These are phyloP conservation scores for Starmerella cellae DNA, from an alignment of 805 yeast genomes.

Conservation along the genomic window DNA sequence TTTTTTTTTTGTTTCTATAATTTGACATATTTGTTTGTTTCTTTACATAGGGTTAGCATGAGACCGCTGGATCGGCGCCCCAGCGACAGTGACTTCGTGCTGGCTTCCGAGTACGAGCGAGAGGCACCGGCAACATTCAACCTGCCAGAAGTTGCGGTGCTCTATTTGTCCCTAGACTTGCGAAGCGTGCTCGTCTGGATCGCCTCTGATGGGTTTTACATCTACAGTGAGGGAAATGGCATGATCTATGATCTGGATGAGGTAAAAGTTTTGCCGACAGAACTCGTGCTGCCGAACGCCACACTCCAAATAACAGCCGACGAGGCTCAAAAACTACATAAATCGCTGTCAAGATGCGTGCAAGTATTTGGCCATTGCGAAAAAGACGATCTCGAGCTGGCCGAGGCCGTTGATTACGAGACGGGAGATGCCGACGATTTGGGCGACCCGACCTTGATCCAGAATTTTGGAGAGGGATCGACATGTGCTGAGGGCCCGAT, in stretches of 20 bases:
- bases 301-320: background rate
- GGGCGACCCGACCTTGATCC: conserved; percentile 8
- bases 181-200: conserved; percentile 17
- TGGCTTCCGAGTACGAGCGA: conserved; percentile 24
- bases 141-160: conserved; percentile 26
- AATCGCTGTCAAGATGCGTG: conserved; percentile 7
- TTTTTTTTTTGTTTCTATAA: too few species aligned
- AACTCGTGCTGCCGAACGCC: background rate
- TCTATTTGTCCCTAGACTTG: conserved; percentile 12
- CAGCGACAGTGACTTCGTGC: conserved; percentile 19
- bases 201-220: conserved; percentile 20
- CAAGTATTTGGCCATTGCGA: background rate
- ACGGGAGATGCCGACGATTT: conserved; percentile 17
- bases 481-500: conserved; percentile 4
- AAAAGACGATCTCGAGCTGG: conserved; percentile 9
- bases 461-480: conserved; percentile 6
- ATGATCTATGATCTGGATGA: conserved; percentile 3
- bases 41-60: conserved; percentile 2
- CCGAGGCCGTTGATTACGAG: conserved; percentile 15
- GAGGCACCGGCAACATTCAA: conserved; percentile 27
- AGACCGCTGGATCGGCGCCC: conserved; percentile 15
- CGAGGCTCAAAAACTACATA: background rate
- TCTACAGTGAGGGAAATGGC: conserved; percentile 8
- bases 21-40: too few species aligned
- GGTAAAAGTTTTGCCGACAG: background rate